These are phyloP conservation scores for Lepidium sativum DNA, from an alignment of 345 rosid genomes.

Conservation along the genomic window DNA sequence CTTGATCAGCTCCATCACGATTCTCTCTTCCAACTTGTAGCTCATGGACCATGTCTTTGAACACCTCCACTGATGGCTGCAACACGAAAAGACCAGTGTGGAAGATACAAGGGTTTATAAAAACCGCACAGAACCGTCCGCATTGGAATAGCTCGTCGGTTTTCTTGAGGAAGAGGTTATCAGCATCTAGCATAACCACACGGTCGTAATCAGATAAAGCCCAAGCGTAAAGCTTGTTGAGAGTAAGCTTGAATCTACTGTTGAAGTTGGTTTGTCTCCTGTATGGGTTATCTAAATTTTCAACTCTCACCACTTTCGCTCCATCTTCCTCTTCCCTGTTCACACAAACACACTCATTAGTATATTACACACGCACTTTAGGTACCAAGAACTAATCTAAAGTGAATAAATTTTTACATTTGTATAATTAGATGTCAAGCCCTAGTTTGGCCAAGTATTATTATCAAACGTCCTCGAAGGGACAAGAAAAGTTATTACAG, in stretches of 20 bases:
- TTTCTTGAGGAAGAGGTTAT: constrained; percentile 75
- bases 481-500: neutral
- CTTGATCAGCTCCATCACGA: constrained; percentile 96
- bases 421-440: neutral
- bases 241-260: constrained; percentile 72
- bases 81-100: constrained; percentile 95
- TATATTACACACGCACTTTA: neutral
- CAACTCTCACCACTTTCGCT: constrained; percentile 79
- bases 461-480: neutral
- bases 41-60: constrained; percentile 79
- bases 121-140: constrained; percentile 90
- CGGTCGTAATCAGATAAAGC: constrained; percentile 75
- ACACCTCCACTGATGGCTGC: constrained; percentile 67
- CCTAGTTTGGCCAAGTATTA: neutral
- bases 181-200: constrained; percentile 90
- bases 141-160: constrained; percentile 96
- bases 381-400: constrained; percentile 7
- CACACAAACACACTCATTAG: neutral
- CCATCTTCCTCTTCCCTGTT: constrained; percentile 86
- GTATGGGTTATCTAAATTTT: constrained; percentile 84
- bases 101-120: constrained; percentile 96
- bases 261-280: constrained; percentile 48
- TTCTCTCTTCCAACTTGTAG: constrained; percentile 55
- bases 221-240: constrained; percentile 96
- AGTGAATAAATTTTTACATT: no score